Evolutionary conservation across 2,329 filamentous ascomycete genomes (phyloP).

Genomic region (Dactylonectria macrodidyma): DNA sequence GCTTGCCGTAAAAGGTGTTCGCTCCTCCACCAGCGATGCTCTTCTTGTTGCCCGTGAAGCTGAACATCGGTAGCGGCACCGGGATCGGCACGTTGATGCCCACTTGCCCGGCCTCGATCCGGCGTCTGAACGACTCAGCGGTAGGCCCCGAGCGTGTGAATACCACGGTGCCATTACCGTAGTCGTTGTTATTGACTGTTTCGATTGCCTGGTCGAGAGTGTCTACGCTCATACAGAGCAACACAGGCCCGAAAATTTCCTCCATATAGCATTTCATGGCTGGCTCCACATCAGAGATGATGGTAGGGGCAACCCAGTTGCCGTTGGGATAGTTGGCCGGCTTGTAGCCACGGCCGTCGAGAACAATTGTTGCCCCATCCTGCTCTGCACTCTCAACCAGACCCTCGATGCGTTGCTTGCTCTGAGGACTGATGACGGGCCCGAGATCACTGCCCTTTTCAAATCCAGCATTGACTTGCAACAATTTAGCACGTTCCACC

Average conservation of each 20-base stretch:
- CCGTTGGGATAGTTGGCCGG: neutral
- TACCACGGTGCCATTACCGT: conserved; percentile 6
- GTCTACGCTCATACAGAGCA: neutral
- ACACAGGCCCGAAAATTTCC: conserved; percentile 5
- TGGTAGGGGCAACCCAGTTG: neutral
- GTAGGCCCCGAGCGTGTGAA: neutral
- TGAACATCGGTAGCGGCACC: conserved; percentile 77
- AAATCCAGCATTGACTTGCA: conserved; percentile 79
- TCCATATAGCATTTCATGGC: conserved; percentile 3
- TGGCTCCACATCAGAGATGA: neutral
- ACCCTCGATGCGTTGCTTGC: conserved; percentile 81
- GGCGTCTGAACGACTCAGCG: neutral
- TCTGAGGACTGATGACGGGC: conserved; percentile 83
- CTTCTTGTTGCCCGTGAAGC: conserved; percentile 84
- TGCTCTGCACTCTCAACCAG: conserved; percentile 81
- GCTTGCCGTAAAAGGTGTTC: conserved; percentile 93
- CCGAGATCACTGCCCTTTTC: conserved; percentile 70
- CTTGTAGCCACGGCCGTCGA: conserved; percentile 74
- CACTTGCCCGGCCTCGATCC: conserved; percentile 1
- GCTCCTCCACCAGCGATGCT: conserved; percentile 90
- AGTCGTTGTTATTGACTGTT: conserved; percentile 7
- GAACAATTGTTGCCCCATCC: conserved; percentile 83
- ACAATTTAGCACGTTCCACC: conserved; percentile 78
- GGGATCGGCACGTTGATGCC: conserved; percentile 83
- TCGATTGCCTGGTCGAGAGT: conserved; percentile 1